phyloP scores from a whole-genome alignment of 2,329 filamentous ascomycete genomes.

The Akanthomyces lecanii region DNA sequence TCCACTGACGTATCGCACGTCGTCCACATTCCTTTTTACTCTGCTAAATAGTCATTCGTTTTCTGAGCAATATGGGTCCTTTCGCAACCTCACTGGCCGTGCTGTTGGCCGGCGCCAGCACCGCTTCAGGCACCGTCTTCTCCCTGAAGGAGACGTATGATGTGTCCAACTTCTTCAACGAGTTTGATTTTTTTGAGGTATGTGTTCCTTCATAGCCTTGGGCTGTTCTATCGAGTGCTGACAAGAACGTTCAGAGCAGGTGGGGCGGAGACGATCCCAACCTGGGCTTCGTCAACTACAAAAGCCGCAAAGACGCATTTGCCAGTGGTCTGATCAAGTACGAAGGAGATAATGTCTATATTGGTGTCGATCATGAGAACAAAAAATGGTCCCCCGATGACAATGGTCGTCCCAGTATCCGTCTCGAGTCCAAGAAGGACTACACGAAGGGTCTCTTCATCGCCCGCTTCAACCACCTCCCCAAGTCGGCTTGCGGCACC shows the following conservation, averaged over 20 bases:
- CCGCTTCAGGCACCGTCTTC: constrained; percentile 7
- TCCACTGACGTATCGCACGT: constrained; percentile 18
- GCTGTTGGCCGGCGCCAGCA: constrained; percentile 7
- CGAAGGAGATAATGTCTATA: constrained; percentile 32
- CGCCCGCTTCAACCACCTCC: constrained; percentile 65
- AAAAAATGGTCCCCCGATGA: constrained; percentile 19
- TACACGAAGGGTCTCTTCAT: constrained; percentile 67
- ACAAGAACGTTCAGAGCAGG: constrained; percentile 6
- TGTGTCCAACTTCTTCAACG: constrained; percentile 42
- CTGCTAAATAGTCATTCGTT: neutral
- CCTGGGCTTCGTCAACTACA: constrained; percentile 59
- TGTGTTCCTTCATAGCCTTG: neutral
- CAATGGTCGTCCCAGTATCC: constrained; percentile 51
- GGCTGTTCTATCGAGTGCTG: neutral
- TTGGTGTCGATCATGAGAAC: constrained; percentile 35
- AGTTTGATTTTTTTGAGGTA: constrained; percentile 42
- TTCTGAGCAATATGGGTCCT: constrained; percentile 5
- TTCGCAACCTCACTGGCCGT: neutral
- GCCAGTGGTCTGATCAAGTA: constrained; percentile 32
- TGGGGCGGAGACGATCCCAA: constrained; percentile 51
- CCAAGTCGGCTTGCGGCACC: constrained; percentile 59
- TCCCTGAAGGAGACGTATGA: constrained; percentile 9
- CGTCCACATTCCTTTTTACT: constrained; percentile 5
- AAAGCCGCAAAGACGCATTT: constrained; percentile 31
- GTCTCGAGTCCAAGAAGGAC: constrained; percentile 57